These are phyloP conservation scores for Eutypella sp. DNA, from an alignment of 2,329 filamentous ascomycete species.

Conservation along the genomic window DNA sequence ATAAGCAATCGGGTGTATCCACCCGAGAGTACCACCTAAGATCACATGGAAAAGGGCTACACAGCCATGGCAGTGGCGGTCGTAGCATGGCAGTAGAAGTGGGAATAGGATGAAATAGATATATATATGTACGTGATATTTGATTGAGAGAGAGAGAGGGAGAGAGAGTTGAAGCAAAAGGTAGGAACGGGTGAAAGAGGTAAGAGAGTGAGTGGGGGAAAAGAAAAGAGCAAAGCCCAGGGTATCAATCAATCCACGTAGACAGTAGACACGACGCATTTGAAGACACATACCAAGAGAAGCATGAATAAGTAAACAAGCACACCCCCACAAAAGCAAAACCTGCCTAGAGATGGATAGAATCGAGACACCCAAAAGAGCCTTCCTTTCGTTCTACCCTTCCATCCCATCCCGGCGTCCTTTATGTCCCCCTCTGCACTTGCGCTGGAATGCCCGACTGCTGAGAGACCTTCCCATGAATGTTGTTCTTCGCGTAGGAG, in stretches of 20 bases:
- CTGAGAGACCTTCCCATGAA: no score
- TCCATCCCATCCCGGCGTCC: conserved; percentile 1
- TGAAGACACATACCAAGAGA: neutral
- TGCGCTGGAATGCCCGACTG: no score
- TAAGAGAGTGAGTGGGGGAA: neutral
- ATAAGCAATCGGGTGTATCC: no score
- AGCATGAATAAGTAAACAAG: neutral
- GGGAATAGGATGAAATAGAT: no score
- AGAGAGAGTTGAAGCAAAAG: neutral
- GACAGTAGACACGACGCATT: neutral
- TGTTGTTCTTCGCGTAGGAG: no score
- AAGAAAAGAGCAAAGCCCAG: neutral
- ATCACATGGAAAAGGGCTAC: no score
- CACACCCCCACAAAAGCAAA: neutral
- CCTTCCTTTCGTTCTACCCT: neutral
- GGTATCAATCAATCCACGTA: conserved; percentile 1
- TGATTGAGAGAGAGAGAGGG: no score
- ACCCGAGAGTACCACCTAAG: no score
- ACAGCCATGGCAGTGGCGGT: no score
- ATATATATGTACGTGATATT: no score
- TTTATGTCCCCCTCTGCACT: no score
- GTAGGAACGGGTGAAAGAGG: neutral
- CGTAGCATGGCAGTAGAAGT: no score
- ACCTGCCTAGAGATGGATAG: neutral
- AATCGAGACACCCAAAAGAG: neutral